A percentile compares a stretch with the other conserved stretches of the same genome.
Evolutionary conservation across 139 green algal species (phyloP).

Genomic region (Closterium sp.): DNA sequence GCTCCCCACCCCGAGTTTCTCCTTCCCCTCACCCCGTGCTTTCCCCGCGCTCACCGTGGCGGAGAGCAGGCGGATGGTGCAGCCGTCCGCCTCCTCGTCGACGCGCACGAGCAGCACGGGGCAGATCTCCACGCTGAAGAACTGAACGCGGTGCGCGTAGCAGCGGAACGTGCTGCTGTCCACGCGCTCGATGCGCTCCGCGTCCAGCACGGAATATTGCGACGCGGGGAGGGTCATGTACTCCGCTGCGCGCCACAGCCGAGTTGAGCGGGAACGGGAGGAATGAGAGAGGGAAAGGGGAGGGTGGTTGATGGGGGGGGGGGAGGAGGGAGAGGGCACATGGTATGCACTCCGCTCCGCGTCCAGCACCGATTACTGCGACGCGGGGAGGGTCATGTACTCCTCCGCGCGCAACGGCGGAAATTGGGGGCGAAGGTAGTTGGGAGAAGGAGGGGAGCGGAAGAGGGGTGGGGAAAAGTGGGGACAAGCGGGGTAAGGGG

Average conservation of each 20-base stretch:
- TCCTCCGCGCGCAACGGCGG: too few species aligned
- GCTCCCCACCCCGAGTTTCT: too few species aligned
- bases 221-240: constrained; percentile 59
- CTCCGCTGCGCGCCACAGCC: constrained; percentile 48
- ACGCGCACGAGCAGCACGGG: constrained; percentile 49
- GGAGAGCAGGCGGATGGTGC: constrained; percentile 47
- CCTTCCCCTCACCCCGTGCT: too few species aligned
- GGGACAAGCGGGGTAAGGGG: neutral
- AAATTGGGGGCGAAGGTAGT: neutral
- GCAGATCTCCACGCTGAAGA: constrained; percentile 52
- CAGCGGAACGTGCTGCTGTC: constrained; percentile 56
- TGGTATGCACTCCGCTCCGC: constrained; percentile 45
- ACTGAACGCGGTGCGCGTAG: constrained; percentile 45
- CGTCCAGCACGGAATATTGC: constrained; percentile 58
- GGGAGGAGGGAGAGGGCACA: too few species aligned
- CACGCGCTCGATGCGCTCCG: constrained; percentile 54
- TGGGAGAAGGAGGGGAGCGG: too few species aligned
- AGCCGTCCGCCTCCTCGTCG: constrained; percentile 37
- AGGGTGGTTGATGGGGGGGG: too few species aligned
- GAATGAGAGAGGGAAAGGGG: neutral
- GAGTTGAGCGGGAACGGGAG: neutral
- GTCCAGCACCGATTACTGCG: constrained; percentile 54
- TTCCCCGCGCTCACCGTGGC: constrained; percentile 29
- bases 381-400: constrained; percentile 59
- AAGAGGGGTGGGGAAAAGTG: neutral